A percentile compares a stretch with the other conserved stretches of the same genome.
These are phyloP conservation scores for Mycena olivaceomarginata DNA, from an alignment of 768 basidiomycete species.

Conservation along the genomic window DNA sequence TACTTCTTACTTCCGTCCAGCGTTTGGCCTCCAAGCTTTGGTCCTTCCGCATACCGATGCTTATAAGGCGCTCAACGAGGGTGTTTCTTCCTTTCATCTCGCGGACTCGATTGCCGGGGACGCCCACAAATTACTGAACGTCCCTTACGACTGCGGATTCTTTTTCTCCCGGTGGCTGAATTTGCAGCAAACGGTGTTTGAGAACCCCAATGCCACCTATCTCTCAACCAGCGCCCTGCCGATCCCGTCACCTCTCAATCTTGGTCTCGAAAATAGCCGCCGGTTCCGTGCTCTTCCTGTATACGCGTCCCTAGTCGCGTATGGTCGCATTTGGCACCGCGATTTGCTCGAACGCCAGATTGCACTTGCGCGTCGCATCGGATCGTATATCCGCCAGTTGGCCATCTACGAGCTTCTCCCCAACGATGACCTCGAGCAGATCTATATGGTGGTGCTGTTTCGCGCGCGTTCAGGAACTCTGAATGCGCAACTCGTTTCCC, in stretches of 20 bases:
- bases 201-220: slow-evolving; percentile 40
- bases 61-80: slow-evolving; percentile 20
- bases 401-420: slow-evolving; percentile 39
- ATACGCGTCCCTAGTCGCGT: slow-evolving; percentile 39
- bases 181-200: slow-evolving; percentile 37
- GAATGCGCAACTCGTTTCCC: slow-evolving; percentile 30
- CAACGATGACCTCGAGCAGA: slow-evolving; percentile 15
- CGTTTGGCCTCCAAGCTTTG: slow-evolving; percentile 41
- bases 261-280: slow-evolving; percentile 43
- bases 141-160: slow-evolving; percentile 43
- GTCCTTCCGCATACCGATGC: slow-evolving; percentile 26
- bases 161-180: slow-evolving; percentile 35
- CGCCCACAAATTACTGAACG: slow-evolving; percentile 41
- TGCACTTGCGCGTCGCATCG: slow-evolving; percentile 38
- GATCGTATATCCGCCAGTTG: slow-evolving; percentile 35
- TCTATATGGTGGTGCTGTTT: slow-evolving; percentile 45
- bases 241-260: slow-evolving; percentile 39
- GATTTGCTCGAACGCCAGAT: slow-evolving; percentile 40
- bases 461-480: slow-evolving; percentile 34
- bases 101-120: slow-evolving; percentile 42
- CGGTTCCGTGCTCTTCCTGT: slow-evolving; percentile 42
- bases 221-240: slow-evolving; percentile 12
- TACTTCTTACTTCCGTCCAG: neutral
- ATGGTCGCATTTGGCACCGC: slow-evolving; percentile 41
- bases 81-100: slow-evolving; percentile 25